Percentiles rank a stretch among this genome's conserved stretches.
These are phyloP conservation scores for Botrytis hyacinthi DNA, from an alignment of 2,329 filamentous ascomycete species.

Conservation along the genomic window DNA sequence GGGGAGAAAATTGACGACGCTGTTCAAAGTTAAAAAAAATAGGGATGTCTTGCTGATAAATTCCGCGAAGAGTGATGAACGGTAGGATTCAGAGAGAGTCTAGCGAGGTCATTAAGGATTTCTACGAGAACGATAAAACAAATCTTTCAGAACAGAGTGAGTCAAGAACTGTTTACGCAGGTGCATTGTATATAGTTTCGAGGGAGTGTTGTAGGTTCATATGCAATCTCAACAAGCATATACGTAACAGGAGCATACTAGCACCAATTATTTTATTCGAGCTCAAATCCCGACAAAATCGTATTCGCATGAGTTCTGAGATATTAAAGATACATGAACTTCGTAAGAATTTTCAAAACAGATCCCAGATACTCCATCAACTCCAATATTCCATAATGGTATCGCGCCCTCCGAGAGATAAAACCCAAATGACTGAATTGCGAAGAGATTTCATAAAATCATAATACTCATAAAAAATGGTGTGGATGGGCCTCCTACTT, in stretches of 20 bases:
- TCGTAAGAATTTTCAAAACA: neutral
- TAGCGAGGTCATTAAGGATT: neutral
- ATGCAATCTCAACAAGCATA: neutral
- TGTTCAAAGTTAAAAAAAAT: neutral
- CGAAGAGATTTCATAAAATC: neutral
- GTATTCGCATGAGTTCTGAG: neutral
- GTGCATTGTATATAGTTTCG: neutral
- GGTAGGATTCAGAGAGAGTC: neutral
- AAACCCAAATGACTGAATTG: neutral
- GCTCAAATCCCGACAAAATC: neutral
- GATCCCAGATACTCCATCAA: neutral
- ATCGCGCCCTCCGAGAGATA: neutral
- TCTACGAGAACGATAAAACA: neutral
- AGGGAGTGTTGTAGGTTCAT: neutral
- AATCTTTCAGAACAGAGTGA: neutral
- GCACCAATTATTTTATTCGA: neutral
- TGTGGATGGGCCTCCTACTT: neutral
- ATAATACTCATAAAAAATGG: neutral
- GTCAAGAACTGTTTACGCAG: neutral
- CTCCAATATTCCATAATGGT: neutral
- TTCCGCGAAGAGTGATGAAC: neutral
- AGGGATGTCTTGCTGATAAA: neutral
- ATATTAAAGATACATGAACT: neutral
- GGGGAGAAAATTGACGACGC: neutral
- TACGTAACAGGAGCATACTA: neutral